Conservation (phyloP, 2,329 filamentous ascomycete species). For the Apiospora marii region DNA sequence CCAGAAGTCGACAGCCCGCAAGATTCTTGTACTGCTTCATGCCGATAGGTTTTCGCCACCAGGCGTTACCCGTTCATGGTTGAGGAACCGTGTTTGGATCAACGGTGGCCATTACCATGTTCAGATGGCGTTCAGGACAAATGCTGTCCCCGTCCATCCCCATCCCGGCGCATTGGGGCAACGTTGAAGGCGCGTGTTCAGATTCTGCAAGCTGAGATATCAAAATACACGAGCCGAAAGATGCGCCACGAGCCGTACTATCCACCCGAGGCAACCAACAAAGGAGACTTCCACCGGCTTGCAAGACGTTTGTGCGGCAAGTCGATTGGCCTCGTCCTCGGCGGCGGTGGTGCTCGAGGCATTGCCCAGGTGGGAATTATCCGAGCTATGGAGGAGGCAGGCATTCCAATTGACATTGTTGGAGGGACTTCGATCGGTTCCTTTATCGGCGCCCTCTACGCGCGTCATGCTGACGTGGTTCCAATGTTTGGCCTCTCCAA, state of each 20-base stretch:
- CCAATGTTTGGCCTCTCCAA: slow-evolving; percentile 97
- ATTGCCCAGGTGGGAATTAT: slow-evolving; percentile 95
- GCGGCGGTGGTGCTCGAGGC: slow-evolving; percentile 90
- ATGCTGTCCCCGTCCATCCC: slow-evolving; percentile 79
- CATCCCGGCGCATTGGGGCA: slow-evolving; percentile 80
- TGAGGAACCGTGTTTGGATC: slow-evolving; percentile 94
- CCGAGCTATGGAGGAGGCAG: slow-evolving; percentile 91
- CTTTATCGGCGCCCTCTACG: slow-evolving; percentile 94
- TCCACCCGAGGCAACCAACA: slow-evolving; percentile 89
- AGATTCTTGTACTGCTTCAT: slow-evolving; percentile 90
- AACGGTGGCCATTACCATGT: slow-evolving; percentile 98
- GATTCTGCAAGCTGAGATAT: slow-evolving; percentile 93
- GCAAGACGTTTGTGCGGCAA: slow-evolving; percentile 91
- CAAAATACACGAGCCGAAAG: slow-evolving; percentile 95
- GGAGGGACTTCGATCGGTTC: slow-evolving; percentile 96
- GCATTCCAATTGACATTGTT: slow-evolving; percentile 93
- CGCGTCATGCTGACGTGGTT: slow-evolving; percentile 93
- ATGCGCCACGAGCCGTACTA: slow-evolving; percentile 90
- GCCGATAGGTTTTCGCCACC: slow-evolving; percentile 85
- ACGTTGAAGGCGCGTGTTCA: slow-evolving; percentile 93
- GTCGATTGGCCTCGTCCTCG: slow-evolving; percentile 91
- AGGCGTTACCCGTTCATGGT: slow-evolving; percentile 87
- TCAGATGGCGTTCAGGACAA: slow-evolving; percentile 88
- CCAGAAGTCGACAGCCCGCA: slow-evolving; percentile 95
- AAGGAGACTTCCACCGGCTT: slow-evolving; percentile 94